Conservation (phyloP, 2,329 filamentous ascomycete species). For the Xylaria sp. region DNA sequence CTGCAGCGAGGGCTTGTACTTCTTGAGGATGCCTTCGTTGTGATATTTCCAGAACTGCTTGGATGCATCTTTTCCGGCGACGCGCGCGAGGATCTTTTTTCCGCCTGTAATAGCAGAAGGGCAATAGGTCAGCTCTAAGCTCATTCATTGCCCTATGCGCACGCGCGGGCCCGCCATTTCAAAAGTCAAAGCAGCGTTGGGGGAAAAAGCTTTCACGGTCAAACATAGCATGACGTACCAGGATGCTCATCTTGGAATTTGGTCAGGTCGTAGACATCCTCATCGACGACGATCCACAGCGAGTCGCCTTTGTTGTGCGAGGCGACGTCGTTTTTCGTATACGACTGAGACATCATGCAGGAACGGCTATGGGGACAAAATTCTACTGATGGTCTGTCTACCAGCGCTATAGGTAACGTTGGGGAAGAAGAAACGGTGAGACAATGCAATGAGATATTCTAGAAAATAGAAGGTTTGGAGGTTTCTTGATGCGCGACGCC, state of each 20-base stretch:
- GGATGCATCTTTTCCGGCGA: slow-evolving; percentile 67
- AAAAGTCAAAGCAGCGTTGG: slow-evolving; percentile 5
- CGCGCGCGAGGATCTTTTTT: slow-evolving; percentile 66
- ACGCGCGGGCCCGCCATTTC: not conserved
- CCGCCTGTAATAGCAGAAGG: slow-evolving; percentile 48
- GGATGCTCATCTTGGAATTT: slow-evolving; percentile 86
- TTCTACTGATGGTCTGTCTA: slow-evolving; percentile 1
- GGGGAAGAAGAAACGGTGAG: slow-evolving; percentile 1
- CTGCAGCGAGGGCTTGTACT: slow-evolving; percentile 76
- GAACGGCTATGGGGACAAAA: slow-evolving; percentile 1
- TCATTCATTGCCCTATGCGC: not conserved
- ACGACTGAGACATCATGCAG: slow-evolving; percentile 77
- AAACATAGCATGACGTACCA: slow-evolving; percentile 57
- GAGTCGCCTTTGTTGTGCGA: slow-evolving; percentile 86
- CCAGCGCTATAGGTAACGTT: not conserved
- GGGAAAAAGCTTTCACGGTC: slow-evolving; percentile 1
- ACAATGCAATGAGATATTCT: slow-evolving; percentile 1
- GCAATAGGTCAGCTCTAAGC: slow-evolving; percentile 7
- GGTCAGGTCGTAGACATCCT: slow-evolving; percentile 94
- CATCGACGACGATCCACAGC: slow-evolving; percentile 88
- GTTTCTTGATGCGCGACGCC: not conserved
- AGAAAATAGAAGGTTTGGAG: not conserved
- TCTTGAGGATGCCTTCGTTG: slow-evolving; percentile 85
- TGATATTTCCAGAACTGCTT: slow-evolving; percentile 77
- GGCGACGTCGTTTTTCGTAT: slow-evolving; percentile 82